Evolutionary conservation across 306 rosid species (phyloP).

Genomic region (Ceratonia siliqua): DNA sequence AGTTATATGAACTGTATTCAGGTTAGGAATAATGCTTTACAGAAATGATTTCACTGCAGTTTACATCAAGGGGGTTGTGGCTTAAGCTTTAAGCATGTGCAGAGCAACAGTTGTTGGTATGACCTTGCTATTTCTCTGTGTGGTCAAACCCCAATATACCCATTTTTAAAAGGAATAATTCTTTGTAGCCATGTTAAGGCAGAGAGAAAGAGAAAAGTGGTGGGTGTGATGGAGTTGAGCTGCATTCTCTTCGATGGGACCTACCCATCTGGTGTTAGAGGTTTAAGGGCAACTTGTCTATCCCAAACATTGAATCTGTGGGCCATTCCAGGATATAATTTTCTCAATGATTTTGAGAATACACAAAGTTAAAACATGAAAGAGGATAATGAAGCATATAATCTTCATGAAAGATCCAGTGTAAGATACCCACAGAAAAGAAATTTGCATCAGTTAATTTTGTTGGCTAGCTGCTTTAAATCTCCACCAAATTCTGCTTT

Average conservation of each 20-base stretch:
- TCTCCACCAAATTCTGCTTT: not conserved
- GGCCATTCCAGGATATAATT: constrained; percentile 30
- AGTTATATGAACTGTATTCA: constrained; percentile 25
- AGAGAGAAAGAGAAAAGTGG: constrained; percentile 8
- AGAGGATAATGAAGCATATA: constrained; percentile 23
- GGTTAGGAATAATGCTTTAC: constrained; percentile 33
- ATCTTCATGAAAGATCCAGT: constrained; percentile 22
- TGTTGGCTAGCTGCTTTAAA: constrained; percentile 20
- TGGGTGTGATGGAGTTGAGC: constrained; percentile 35
- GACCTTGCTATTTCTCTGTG: constrained; percentile 7
- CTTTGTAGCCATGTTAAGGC: constrained; percentile 14
- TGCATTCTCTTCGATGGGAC: constrained; percentile 39
- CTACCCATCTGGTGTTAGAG: constrained; percentile 51
- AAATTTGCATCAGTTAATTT: constrained; percentile 4
- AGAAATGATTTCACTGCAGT: constrained; percentile 30
- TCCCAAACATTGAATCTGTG: constrained; percentile 45
- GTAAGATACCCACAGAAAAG: constrained; percentile 17
- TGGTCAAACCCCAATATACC: constrained; percentile 45
- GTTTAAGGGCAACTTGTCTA: constrained; percentile 41
- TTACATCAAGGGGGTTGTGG: constrained; percentile 22
- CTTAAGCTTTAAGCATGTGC: constrained; percentile 58
- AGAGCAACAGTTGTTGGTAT: constrained; percentile 28
- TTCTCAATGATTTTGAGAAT: constrained; percentile 26
- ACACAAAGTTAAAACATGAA: constrained; percentile 26
- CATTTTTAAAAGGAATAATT: constrained; percentile 35